Percentiles rank a stretch among this genome's conserved stretches.
Evolutionary conservation across 2,329 filamentous ascomycete species (phyloP).

Genomic region (Arthrobotrys musiformis): DNA sequence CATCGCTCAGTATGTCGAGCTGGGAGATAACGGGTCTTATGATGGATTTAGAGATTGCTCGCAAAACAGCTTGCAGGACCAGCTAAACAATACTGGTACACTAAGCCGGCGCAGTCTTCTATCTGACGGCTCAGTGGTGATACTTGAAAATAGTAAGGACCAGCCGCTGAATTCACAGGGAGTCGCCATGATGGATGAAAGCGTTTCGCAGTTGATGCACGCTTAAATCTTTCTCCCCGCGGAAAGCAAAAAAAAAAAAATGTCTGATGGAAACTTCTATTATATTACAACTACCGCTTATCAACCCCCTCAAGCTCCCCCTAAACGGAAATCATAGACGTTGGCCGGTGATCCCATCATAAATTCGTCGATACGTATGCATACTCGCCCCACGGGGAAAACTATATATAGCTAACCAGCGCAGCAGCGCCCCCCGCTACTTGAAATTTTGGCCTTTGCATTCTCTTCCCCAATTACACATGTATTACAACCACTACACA

Average conservation of each 20-base stretch:
- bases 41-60: slow-evolving; percentile 28
- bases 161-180: neutral
- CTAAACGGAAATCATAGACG: too few relatives aligned
- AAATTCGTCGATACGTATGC: too few relatives aligned
- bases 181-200: slow-evolving; percentile 14
- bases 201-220: neutral
- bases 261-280: too few relatives aligned
- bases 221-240: too few relatives aligned
- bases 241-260: too few relatives aligned
- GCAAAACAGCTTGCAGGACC: neutral
- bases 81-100: neutral
- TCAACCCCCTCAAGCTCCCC: too few relatives aligned
- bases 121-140: neutral
- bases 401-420: too few relatives aligned
- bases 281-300: neutral
- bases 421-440: too few relatives aligned
- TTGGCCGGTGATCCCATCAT: too few relatives aligned
- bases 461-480: neutral
- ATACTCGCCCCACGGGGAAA: too few relatives aligned
- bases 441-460: too few relatives aligned
- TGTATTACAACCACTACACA: neutral
- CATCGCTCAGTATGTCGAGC: slow-evolving; percentile 26
- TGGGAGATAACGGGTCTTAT: slow-evolving; percentile 18
- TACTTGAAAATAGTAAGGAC: neutral
- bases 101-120: neutral